Evolutionary conservation across 306 rosid genomes (phyloP).

Genomic region (Delonix regia): DNA sequence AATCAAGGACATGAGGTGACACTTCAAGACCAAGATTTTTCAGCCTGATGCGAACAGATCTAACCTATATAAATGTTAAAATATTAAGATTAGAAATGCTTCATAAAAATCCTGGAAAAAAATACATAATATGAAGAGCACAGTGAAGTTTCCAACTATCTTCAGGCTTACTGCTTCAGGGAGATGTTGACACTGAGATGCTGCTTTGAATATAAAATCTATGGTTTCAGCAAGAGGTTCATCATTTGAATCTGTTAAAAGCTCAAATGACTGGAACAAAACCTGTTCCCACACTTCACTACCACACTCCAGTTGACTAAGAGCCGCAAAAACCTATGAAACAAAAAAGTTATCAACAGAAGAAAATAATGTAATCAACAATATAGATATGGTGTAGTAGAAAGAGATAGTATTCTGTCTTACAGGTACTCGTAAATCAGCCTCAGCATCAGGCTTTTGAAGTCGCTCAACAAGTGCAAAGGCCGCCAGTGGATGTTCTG

Average conservation of each 20-base stretch:
- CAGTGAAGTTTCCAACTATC: constrained; percentile 29
- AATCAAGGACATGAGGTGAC: constrained; percentile 86
- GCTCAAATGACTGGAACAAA: constrained; percentile 77
- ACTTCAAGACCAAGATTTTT: constrained; percentile 80
- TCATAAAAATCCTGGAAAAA: constrained; percentile 22
- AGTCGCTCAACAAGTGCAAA: constrained; percentile 87
- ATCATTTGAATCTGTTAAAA: constrained; percentile 84
- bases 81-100: constrained; percentile 39
- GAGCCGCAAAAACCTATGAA: constrained; percentile 86
- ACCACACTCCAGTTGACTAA: constrained; percentile 90
- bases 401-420: constrained; percentile 44
- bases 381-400: constrained; percentile 29
- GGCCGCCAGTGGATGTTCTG: constrained; percentile 97
- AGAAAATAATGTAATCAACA: constrained; percentile 36
- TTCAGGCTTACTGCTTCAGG: constrained; percentile 87
- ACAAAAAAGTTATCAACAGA: constrained; percentile 31
- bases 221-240: constrained; percentile 81
- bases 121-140: constrained; percentile 26
- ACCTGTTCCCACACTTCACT: constrained; percentile 96
- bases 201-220: constrained; percentile 92
- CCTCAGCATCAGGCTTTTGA: constrained; percentile 94
- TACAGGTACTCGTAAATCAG: constrained; percentile 82
- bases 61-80: constrained; percentile 64
- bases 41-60: constrained; percentile 84
- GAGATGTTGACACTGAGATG: constrained; percentile 97